Conservation (phyloP, 768 basidiomycete species). For the Serpula lacrymans region DNA sequence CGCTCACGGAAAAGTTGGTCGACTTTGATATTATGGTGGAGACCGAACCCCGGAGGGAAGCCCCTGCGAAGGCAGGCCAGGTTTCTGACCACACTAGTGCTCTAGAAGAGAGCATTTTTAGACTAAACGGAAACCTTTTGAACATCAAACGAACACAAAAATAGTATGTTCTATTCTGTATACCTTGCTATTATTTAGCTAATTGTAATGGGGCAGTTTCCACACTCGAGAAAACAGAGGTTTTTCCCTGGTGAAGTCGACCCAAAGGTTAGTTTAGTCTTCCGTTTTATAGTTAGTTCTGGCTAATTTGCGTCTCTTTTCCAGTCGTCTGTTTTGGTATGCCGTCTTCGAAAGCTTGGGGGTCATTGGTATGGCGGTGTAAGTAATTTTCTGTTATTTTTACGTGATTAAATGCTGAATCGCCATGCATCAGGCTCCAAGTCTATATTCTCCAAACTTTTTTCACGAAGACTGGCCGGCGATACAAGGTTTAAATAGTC, state of each 20-base stretch:
- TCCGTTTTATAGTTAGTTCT: neutral
- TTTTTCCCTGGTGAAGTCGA: constrained; percentile 90
- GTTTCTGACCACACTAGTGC: constrained; percentile 90
- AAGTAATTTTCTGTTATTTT: constrained; percentile 31
- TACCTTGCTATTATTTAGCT: neutral
- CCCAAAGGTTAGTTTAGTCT: constrained; percentile 59
- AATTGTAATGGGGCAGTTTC: constrained; percentile 57
- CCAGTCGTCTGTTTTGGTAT: constrained; percentile 94
- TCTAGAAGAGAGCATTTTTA: constrained; percentile 94
- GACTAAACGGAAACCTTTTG: constrained; percentile 81
- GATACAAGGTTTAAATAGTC: constrained; percentile 73
- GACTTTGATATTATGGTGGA: constrained; percentile 99
- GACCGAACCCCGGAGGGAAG: constrained; percentile 88
- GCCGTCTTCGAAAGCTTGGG: constrained; percentile 76
- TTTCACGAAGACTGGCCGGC: constrained; percentile 90
- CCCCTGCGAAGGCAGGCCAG: constrained; percentile 84
- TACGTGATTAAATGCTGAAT: constrained; percentile 10
- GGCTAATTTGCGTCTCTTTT: neutral
- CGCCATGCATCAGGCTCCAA: constrained; percentile 55
- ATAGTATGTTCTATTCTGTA: constrained; percentile 56
- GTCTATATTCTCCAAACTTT: constrained; percentile 93
- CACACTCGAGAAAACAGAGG: constrained; percentile 93
- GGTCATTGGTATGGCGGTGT: constrained; percentile 87
- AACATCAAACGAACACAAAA: constrained; percentile 92
- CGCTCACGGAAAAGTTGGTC: constrained; percentile 89